Conservation (phyloP, 1,284 basidiomycete species). For the Austropuccinia psidii region DNA sequence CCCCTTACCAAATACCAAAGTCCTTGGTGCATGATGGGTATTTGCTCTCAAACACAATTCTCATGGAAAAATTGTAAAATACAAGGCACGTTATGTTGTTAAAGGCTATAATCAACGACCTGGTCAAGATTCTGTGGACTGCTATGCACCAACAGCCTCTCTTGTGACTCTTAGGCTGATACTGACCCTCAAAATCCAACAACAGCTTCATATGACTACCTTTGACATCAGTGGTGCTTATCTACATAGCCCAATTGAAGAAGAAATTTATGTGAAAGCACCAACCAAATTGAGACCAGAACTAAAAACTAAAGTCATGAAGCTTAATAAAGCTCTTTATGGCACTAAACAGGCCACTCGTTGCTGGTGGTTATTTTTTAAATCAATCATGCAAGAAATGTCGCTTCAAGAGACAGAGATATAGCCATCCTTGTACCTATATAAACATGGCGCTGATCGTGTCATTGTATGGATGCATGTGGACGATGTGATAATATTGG, state of each 20-base stretch:
- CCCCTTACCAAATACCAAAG: neutral
- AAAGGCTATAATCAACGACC: slow-evolving; percentile 5
- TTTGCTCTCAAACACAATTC: neutral
- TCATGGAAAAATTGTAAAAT: neutral
- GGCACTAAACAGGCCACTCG: neutral
- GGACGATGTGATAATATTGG: neutral
- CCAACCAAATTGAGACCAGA: neutral
- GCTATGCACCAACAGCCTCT: neutral
- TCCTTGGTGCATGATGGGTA: neutral
- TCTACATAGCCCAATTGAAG: neutral
- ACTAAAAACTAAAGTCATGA: neutral
- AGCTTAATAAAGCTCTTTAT: slow-evolving; percentile 12
- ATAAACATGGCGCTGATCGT: neutral
- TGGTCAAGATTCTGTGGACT: neutral
- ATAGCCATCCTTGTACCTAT: neutral
- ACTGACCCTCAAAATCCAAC: neutral
- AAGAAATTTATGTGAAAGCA: neutral
- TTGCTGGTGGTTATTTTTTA: neutral
- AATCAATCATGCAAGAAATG: neutral
- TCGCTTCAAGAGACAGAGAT: neutral
- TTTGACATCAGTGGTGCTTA: slow-evolving; percentile 8
- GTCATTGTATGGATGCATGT: neutral
- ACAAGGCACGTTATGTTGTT: neutral
- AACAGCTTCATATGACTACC: neutral
- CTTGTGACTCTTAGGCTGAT: neutral